Evolutionary conservation across 441 rosid species (phyloP), one percentile per base, ranked within the genome.

Genomic region (Jatropha multifida): DNA sequence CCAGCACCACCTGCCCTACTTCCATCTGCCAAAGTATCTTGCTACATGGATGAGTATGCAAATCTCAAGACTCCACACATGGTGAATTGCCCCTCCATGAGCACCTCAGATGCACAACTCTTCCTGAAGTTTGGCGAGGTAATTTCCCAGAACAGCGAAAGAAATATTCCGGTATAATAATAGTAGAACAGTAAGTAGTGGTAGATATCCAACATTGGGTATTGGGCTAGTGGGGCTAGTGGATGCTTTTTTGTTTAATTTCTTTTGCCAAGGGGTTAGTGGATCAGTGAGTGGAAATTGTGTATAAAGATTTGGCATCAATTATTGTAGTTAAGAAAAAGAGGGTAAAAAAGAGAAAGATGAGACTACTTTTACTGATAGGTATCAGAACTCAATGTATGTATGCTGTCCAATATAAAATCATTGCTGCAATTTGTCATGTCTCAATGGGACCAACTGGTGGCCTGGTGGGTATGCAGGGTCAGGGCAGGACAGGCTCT

Each of bases 51-150:
- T 65, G 96, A 94, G 84, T 90, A 92, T 76, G 92, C 98, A 58
- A 91, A 92, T 82, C 91, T 96, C 52, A 96, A 90, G 86, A 78
- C 94, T 69, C 92, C 99, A n/a, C 94, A 92, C 77, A 52, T 88
- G 83, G 85, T 92, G 26, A 90, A 88, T 48, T 94, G 91, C 64
- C 90, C 97, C n/a, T 87, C 98, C 2, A 92, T 92, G 92, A 92
- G 98, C 88, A 89, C 97, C 48, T 90, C 98, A 3, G 97, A 96
- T 80, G 98, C 97, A 4, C 94, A 96, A 71, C 96, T 94, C 68
- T 94, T 96, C 83, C 89, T 89, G 11, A 92, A 94, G 66, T 94
- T 96, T 61, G 98, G 97, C 3, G 96, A 94, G 87, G 97, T 96
- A 41, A 94, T 94, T 76, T 92, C 99, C 46, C 98, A 89, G 78